These are phyloP conservation scores for Talaromyces trachyspermus DNA, from an alignment of 495 filamentous ascomycete genomes.

Conservation along the genomic window DNA sequence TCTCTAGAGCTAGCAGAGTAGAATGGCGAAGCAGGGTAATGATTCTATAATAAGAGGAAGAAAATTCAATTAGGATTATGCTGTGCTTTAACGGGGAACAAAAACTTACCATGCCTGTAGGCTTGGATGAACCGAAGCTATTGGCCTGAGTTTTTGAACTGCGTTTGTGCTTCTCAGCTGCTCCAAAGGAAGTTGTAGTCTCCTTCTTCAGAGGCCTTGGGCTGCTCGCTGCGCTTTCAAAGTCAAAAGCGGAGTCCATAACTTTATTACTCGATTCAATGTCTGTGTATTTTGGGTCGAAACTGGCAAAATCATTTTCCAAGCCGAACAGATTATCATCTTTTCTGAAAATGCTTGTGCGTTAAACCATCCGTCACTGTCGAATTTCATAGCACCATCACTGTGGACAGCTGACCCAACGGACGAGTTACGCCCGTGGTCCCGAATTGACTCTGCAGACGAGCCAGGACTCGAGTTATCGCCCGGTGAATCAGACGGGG, in stretches of 20 bases:
- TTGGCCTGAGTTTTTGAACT: constrained; percentile 16
- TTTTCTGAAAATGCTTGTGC: constrained; percentile 30
- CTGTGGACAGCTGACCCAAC: constrained; percentile 34
- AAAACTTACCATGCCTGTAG: constrained; percentile 7
- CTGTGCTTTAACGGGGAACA: background rate
- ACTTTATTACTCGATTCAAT: constrained; percentile 50
- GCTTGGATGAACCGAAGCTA: background rate
- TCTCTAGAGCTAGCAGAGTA: constrained; percentile 36
- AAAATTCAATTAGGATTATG: constrained; percentile 4
- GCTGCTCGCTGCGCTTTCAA: constrained; percentile 62
- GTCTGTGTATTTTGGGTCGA: constrained; percentile 31
- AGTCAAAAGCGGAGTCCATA: constrained; percentile 62
- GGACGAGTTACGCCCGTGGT: constrained; percentile 34
- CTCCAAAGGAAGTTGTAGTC: constrained; percentile 18
- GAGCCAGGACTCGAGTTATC: constrained; percentile 39
- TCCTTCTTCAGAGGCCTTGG: constrained; percentile 46
- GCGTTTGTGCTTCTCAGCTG: constrained; percentile 21
- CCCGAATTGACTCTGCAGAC: constrained; percentile 36
- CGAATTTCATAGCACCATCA: constrained; percentile 27
- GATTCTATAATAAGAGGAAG: constrained; percentile 13
- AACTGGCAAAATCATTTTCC: constrained; percentile 28
- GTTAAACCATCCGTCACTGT: constrained; percentile 36
- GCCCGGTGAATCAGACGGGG: constrained; percentile 34
- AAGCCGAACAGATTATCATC: constrained; percentile 35
- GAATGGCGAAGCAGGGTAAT: constrained; percentile 23